phyloP scores from a whole-genome alignment of 2,329 filamentous ascomycete species.

The Calonectria pauciramosa region DNA sequence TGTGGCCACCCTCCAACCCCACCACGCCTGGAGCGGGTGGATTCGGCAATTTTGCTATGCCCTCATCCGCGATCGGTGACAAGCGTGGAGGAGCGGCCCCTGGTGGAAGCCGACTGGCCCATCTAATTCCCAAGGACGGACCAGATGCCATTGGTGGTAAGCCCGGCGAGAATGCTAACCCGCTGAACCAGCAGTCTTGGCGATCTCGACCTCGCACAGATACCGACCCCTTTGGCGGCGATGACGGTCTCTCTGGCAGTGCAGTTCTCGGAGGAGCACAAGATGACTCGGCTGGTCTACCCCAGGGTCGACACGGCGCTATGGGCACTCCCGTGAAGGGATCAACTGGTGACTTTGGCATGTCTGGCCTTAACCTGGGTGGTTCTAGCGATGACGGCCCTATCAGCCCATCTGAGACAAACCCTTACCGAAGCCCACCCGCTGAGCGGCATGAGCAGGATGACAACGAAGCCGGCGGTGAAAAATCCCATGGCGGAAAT shows the following conservation, averaged over 20 bases:
- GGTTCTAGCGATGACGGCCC: constrained; percentile 75
- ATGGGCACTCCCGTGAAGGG: constrained; percentile 70
- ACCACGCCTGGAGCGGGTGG: constrained; percentile 78
- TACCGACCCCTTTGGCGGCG: constrained; percentile 82
- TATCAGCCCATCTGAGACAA: constrained; percentile 93
- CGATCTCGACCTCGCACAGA: constrained; percentile 75
- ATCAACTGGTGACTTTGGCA: constrained; percentile 71
- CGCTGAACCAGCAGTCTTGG: constrained; percentile 64
- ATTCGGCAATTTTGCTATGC: constrained; percentile 91
- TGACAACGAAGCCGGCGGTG: constrained; percentile 66
- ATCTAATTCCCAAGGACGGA: constrained; percentile 84
- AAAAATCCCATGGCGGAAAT: constrained; percentile 60
- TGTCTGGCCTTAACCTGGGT: constrained; percentile 71
- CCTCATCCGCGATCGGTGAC: constrained; percentile 71
- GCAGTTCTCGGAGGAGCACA: constrained; percentile 82
- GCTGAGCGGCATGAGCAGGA: constrained; percentile 79
- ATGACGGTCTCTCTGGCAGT: constrained; percentile 74
- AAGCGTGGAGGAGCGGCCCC: constrained; percentile 80
- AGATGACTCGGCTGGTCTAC: constrained; percentile 65
- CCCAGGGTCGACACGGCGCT: constrained; percentile 54
- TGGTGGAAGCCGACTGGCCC: constrained; percentile 88
- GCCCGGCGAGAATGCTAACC: constrained; percentile 62
- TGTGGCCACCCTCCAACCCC: constrained; percentile 64
- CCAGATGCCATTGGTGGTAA: constrained; percentile 72
- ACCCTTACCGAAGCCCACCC: constrained; percentile 93